A percentile compares a stretch with the other conserved stretches of the same genome.
These are phyloP conservation scores for Pseudomassariella vexata DNA, from an alignment of 2,329 filamentous ascomycete species.

Conservation along the genomic window DNA sequence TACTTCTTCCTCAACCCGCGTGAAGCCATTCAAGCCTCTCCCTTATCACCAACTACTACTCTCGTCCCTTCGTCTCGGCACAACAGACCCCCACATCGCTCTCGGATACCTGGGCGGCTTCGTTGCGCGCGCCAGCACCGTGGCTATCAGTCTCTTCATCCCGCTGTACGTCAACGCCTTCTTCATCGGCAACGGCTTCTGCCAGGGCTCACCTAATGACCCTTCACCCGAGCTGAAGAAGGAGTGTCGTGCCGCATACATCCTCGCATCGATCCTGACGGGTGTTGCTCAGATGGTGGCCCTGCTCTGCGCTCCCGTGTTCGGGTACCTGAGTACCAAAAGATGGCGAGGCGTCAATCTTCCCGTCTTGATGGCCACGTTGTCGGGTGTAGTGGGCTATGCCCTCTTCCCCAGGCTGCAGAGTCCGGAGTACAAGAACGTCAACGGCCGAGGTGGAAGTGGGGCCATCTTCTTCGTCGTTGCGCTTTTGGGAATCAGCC, in stretches of 20 bases:
- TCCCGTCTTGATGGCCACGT: conserved; percentile 66
- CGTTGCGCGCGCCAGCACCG: conserved; percentile 87
- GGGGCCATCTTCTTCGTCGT: conserved; percentile 70
- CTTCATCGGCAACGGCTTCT: conserved; percentile 77
- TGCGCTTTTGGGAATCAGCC: conserved; percentile 78
- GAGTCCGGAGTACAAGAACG: conserved; percentile 67
- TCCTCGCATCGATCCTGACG: conserved; percentile 79
- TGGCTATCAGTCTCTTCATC: conserved; percentile 92
- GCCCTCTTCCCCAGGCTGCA: conserved; percentile 66
- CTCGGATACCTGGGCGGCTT: conserved; percentile 92
- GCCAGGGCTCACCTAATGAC: conserved; percentile 60
- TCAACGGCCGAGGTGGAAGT: conserved; percentile 60
- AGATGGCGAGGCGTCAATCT: conserved; percentile 61
- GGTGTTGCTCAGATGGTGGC: conserved; percentile 85
- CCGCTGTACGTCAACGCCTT: conserved; percentile 89
- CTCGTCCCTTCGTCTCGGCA: conserved; percentile 62
- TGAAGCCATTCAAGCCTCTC: conserved; percentile 25
- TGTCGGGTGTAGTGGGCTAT: conserved; percentile 75
- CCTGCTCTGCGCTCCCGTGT: conserved; percentile 76
- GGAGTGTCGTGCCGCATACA: conserved; percentile 80
- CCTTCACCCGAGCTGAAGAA: conserved; percentile 71
- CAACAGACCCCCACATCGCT: conserved; percentile 70
- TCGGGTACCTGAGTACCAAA: conserved; percentile 73
- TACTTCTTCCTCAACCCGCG: not conserved
- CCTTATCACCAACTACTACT: conserved; percentile 57